Percentiles rank a stretch among this genome's conserved stretches.
These are phyloP conservation scores for Exophiala bonariae DNA, from an alignment of 2,329 filamentous ascomycete genomes.

Conservation along the genomic window DNA sequence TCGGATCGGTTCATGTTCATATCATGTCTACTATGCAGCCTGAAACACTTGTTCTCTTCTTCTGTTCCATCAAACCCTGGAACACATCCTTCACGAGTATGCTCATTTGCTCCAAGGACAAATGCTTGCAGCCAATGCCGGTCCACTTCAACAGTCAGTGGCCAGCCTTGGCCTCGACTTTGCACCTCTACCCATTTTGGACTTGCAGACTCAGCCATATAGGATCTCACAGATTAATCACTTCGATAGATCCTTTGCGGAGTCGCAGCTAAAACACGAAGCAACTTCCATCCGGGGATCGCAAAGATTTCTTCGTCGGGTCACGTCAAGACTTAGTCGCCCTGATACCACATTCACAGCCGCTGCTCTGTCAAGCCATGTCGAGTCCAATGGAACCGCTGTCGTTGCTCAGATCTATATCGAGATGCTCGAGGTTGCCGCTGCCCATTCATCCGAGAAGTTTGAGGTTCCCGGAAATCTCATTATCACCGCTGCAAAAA, in stretches of 20 bases:
- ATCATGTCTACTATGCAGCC: too few relatives aligned
- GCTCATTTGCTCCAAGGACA: too few relatives aligned
- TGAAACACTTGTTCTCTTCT: too few relatives aligned
- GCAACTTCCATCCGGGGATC: constrained; percentile 5
- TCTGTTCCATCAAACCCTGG: too few relatives aligned
- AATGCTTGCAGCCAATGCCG: too few relatives aligned
- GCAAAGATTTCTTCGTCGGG: constrained; percentile 10
- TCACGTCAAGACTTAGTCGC: constrained; percentile 7
- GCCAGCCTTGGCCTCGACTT: background rate
- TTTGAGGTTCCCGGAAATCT: constrained; percentile 3
- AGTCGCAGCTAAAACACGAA: constrained; percentile 9
- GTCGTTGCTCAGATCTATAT: constrained; percentile 13
- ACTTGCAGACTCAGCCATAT: constrained; percentile 6
- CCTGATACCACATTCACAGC: constrained; percentile 9
- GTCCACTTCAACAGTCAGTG: too few relatives aligned
- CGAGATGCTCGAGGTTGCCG: constrained; percentile 7
- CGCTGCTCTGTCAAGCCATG: constrained; percentile 9
- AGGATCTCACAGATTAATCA: constrained; percentile 9
- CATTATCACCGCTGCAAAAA: constrained; percentile 1
- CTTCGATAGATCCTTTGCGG: constrained; percentile 11
- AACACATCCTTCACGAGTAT: too few relatives aligned
- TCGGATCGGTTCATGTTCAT: too few relatives aligned
- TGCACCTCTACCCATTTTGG: constrained; percentile 1
- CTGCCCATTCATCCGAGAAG: background rate
- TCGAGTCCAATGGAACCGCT: constrained; percentile 6